A percentile compares a stretch with the other conserved stretches of the same genome.
phyloP scores from a whole-genome alignment of 345 rosid species.

The Stellera chamaejasme region DNA sequence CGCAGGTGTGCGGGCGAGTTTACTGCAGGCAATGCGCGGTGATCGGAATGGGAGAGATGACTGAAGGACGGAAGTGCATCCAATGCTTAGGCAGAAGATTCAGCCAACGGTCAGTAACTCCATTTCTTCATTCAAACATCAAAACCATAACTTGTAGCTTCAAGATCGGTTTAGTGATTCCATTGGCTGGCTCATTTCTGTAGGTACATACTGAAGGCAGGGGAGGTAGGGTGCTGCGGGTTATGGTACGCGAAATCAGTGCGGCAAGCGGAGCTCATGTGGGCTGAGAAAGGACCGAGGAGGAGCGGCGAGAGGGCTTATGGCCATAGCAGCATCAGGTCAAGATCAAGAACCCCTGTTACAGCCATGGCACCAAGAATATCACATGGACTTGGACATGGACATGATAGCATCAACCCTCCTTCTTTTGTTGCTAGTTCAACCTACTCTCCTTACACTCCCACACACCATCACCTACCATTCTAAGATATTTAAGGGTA shows the following conservation, averaged over 20 bases:
- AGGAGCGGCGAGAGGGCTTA: constrained; percentile 25
- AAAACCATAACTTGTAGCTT: too few relatives aligned
- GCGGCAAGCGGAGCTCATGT: constrained; percentile 49
- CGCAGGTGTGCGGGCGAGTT: constrained; percentile 64
- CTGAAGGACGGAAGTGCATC: constrained; percentile 59
- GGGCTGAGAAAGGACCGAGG: constrained; percentile 70
- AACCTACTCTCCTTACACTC: constrained; percentile 20
- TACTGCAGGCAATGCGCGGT: constrained; percentile 43
- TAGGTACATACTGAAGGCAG: constrained; percentile 60
- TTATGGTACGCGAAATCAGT: constrained; percentile 25
- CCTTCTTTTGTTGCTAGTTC: constrained; percentile 28
- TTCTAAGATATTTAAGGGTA: constrained; percentile 7
- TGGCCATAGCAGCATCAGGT: constrained; percentile 15
- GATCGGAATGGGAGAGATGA: constrained; percentile 59
- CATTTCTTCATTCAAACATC: background rate
- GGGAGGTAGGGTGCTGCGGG: constrained; percentile 37
- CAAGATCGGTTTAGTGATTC: background rate
- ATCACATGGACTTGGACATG: background rate
- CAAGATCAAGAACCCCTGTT: constrained; percentile 24
- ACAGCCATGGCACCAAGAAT: constrained; percentile 14
- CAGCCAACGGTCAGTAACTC: constrained; percentile 36
- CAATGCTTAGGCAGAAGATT: constrained; percentile 45
- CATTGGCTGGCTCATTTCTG: background rate
- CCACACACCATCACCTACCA: constrained; percentile 26
- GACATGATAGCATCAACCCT: background rate